A percentile compares a stretch with the other conserved stretches of the same genome.
These are phyloP conservation scores for Pythium rhizo-oryzae DNA, from an alignment of 352 stramenopile genomes.

Conservation along the genomic window DNA sequence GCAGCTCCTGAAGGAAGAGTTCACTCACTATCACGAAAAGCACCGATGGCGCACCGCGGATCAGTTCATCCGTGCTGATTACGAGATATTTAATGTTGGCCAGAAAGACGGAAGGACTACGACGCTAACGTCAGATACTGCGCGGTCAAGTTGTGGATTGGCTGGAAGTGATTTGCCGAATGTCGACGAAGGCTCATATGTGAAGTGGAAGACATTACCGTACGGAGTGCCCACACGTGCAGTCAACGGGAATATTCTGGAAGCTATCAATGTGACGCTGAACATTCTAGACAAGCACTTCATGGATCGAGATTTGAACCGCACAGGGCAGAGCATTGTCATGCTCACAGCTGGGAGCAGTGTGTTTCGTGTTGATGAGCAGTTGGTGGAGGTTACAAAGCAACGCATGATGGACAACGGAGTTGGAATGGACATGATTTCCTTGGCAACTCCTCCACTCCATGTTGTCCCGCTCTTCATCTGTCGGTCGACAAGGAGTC, in stretches of 20 bases:
- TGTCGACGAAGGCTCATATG: slow-evolving; percentile 23
- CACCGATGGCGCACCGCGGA: slow-evolving; percentile 68
- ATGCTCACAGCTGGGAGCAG: slow-evolving; percentile 95
- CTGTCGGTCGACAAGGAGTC: slow-evolving; percentile 39
- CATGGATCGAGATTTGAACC: slow-evolving; percentile 96
- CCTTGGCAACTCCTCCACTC: slow-evolving; percentile 92
- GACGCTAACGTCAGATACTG: not conserved
- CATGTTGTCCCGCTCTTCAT: slow-evolving; percentile 99
- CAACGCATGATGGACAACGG: slow-evolving; percentile 99
- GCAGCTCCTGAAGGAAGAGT: slow-evolving; percentile 93
- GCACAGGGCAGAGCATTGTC: slow-evolving; percentile 96
- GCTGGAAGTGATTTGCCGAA: not conserved
- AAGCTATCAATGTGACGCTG: slow-evolving; percentile 98
- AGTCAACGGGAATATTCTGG: slow-evolving; percentile 96
- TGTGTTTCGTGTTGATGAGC: slow-evolving; percentile 96
- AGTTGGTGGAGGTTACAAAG: slow-evolving; percentile 95
- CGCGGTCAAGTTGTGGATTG: not conserved
- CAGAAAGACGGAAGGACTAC: no score
- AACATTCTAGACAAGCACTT: slow-evolving; percentile 99
- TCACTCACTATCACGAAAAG: slow-evolving; percentile 89
- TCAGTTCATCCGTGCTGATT: slow-evolving; percentile 50
- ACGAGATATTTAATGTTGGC: slow-evolving; percentile 45
- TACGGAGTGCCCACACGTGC: slow-evolving; percentile 89
- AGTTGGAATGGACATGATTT: slow-evolving; percentile 99
- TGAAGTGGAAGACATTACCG: slow-evolving; percentile 65